Percentiles rank a stretch among this genome's conserved stretches.
phyloP scores from a whole-genome alignment of 2,329 filamentous ascomycete genomes.

The Knufia fluminis region DNA sequence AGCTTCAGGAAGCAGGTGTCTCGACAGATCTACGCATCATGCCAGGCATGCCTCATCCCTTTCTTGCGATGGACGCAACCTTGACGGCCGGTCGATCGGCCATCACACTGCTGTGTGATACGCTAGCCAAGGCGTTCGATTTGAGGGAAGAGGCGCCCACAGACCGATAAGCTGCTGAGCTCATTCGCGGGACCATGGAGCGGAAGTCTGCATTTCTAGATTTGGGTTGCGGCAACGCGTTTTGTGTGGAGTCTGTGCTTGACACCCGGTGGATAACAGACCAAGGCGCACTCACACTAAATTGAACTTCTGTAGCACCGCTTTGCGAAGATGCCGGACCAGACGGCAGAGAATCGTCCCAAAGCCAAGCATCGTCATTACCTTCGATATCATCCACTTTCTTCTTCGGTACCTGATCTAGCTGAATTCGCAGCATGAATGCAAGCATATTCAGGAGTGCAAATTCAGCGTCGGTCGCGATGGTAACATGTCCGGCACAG shows the following conservation, averaged over 20 bases:
- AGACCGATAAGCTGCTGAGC: not conserved
- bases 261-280: constrained; percentile 3
- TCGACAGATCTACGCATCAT: constrained; percentile 42
- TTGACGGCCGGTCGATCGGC: constrained; percentile 44
- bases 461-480: constrained; percentile 15
- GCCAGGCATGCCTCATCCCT: constrained; percentile 50
- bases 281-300: constrained; percentile 7
- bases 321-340: not conserved
- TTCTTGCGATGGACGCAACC: constrained; percentile 49
- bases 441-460: constrained; percentile 13
- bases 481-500: constrained; percentile 17
- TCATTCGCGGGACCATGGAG: constrained; percentile 14
- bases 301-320: not conserved
- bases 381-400: constrained; percentile 2
- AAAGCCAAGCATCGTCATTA: constrained; percentile 17
- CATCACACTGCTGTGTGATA: constrained; percentile 39
- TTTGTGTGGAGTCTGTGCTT: not conserved
- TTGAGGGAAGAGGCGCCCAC: constrained; percentile 10
- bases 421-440: constrained; percentile 15
- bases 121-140: constrained; percentile 12
- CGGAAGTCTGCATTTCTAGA: not conserved
- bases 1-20: constrained; percentile 40
- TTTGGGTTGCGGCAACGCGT: not conserved
- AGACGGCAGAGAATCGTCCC: constrained; percentile 11
- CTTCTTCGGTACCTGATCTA: constrained; percentile 8